Base-by-base conservation (phyloP, 495 filamentous ascomycete species). In the Trichoderma asperelloides region DNA sequence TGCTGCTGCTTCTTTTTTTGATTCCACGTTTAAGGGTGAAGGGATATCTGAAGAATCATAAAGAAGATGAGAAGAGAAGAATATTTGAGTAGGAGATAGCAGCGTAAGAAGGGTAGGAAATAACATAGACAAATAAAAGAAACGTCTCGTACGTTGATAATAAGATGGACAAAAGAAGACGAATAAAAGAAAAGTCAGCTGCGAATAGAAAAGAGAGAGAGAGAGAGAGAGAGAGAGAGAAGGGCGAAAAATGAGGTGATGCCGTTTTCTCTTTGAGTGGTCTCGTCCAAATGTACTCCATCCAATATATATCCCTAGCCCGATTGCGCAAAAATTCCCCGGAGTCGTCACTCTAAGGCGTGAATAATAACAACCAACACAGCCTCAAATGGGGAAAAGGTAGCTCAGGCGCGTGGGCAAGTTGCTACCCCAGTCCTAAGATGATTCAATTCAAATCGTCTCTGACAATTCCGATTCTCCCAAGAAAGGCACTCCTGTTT, bases 141-240 rank as follows among this genome's bases (percentile, higher is more conserved):
- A 73, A 13, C 55, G 55, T 60, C 55, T 60, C 55, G 23, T 30
- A 60, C 55, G 27, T 60, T 25, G 25, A 60, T 60, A 25, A 60
- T 60, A 60, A 60, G 16, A 60, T 60, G 55, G 27, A 60, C 71
- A 72, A 76, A 68, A 65, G 71, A 74, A 74, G 69, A 70, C 63
- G 71, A 71, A 72, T 51, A 70, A 72, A 74, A 74, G 65, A 65
- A 75, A 73, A 64, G 64, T 70, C 63, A 68, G 64, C 63, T 63
- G 68, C 69, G 25, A 41, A 30, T 39, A 71, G 68, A 51, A 72
- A 74, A 75, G 72, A 69, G 72, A 70, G 62, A 70, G 70, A 69
- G 70, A 40, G 55, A 69, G 67, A 66, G 57, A 62, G 64, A 64
- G 33, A 66, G 65, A 66, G 45, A 43, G 51, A 65, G 30, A 51